Evolutionary conservation across 768 basidiomycete species (phyloP).

Genomic region (Plicaturopsis crispa): DNA sequence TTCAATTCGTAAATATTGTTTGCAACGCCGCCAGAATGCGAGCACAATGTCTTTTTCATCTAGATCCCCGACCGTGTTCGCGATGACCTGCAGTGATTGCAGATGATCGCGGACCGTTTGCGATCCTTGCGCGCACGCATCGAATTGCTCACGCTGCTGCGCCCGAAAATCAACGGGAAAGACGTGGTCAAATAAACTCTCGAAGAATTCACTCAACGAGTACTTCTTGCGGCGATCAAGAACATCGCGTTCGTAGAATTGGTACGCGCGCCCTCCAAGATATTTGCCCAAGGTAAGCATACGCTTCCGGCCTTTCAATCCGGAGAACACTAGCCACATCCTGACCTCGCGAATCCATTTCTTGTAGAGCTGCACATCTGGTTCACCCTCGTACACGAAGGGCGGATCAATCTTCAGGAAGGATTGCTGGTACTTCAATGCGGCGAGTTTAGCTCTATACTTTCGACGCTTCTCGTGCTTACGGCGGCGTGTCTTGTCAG

Average conservation of each 20-base stretch:
- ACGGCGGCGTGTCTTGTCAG: not conserved
- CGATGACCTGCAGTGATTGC: conserved; percentile 3
- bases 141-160: conserved; percentile 10
- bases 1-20: conserved; percentile 2
- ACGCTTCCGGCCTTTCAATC: conserved; percentile 4
- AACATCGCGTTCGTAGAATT: conserved; percentile 8
- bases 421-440: conserved; percentile 8
- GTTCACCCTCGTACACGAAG: conserved; percentile 8
- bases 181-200: conserved; percentile 6
- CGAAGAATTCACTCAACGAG: conserved; percentile 5
- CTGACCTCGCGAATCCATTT: conserved; percentile 6
- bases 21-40: conserved; percentile 9
- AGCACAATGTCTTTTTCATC: conserved; percentile 3
- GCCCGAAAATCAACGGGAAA: conserved; percentile 11
- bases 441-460: conserved; percentile 4
- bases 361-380: conserved; percentile 2
- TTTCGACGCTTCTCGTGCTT: conserved; percentile 2
- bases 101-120: conserved; percentile 7
- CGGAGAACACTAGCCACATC: conserved; percentile 3
- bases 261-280: not conserved
- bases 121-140: conserved; percentile 6
- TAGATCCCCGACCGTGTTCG: conserved; percentile 9
- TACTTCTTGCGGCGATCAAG: conserved; percentile 5
- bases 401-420: conserved; percentile 9
- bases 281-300: conserved; percentile 1